Evolutionary conservation across 495 filamentous ascomycete genomes (phyloP).

Genomic region (Tetracladium setigerum): DNA sequence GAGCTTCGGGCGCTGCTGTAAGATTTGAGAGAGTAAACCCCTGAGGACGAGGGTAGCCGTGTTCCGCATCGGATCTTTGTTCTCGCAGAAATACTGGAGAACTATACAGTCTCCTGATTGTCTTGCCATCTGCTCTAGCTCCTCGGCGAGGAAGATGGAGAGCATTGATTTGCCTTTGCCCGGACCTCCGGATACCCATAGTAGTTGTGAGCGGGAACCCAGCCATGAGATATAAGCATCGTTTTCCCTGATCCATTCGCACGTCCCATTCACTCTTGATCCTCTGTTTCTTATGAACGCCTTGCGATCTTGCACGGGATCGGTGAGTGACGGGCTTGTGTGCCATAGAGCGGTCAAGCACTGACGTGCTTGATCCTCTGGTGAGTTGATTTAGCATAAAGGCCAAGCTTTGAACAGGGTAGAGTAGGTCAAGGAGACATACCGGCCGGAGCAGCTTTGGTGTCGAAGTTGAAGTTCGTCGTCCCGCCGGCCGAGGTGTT

Average conservation of each 20-base stretch:
- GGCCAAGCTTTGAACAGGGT: too few species aligned
- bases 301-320: constrained; percentile 28
- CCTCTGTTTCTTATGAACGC: constrained; percentile 27
- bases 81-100: constrained; percentile 38
- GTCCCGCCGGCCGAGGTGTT: too few species aligned
- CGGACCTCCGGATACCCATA: constrained; percentile 41
- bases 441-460: too few species aligned
- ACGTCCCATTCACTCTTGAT: constrained; percentile 30
- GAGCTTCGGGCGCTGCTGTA: constrained; percentile 3
- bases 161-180: constrained; percentile 46
- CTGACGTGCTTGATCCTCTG: background rate
- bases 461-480: too few species aligned
- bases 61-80: constrained; percentile 37
- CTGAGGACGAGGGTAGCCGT: constrained; percentile 32
- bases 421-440: too few species aligned
- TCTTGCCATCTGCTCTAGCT: constrained; percentile 23
- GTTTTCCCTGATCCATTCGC: constrained; percentile 39
- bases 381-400: too few species aligned
- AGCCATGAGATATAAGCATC: constrained; percentile 32
- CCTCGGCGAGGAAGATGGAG: constrained; percentile 35
- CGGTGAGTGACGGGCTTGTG: too few species aligned
- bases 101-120: constrained; percentile 9
- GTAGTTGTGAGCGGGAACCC: constrained; percentile 19
- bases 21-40: constrained; percentile 27
- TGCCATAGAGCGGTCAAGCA: constrained; percentile 16